Evolutionary conservation across 495 filamentous ascomycete species (phyloP), one percentile per base, ranked within the genome.

Genomic region (Aeminium ludgeri): DNA sequence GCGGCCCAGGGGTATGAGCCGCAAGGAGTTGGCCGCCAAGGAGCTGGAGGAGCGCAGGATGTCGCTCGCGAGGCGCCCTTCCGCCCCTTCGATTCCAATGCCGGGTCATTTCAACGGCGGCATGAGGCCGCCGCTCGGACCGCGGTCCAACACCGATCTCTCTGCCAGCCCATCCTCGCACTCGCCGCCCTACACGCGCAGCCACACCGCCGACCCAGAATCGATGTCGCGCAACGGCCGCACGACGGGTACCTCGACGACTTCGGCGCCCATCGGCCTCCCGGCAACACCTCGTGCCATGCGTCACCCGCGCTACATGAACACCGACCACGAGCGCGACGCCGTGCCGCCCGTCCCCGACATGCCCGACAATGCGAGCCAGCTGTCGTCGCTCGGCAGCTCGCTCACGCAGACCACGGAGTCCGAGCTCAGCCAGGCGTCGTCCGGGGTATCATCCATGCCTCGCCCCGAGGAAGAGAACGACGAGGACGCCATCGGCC

Each of bases 271-370:
- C 6, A 65, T 85, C 40, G 84, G 85, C 2, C 66, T 92, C 1
- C 82, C 85, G 31, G 80, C 83, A 3, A 91, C 83, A 6, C 83
- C 85, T 16, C 68, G 78, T 60, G 82, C 83, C 2, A 89, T 91
- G 83, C 71, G 79, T 19, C 75, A 86, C 54, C 72, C 75, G 2
- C 76, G 77, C 35, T 76, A 85, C 47, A 59, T 59, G 47, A 48
- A 44, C 18, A 11, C 46, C n/a, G 69, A 74, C 47, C 66, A 75
- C 30, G 62, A 70, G 32, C 63, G 63, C 40, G 66, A 71, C 18
- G 59, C 59, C 33, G 72, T 72, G 33, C 76, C 76, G 20, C 67
- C 70, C 10, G 73, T 86, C 1, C 80, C 83, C 1, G 65, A 69
- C 7, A 66, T 86, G 6, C 77, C 81, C 4, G 62, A 70, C 13